Percentiles rank a stretch among this genome's conserved stretches.
Evolutionary conservation across 352 stramenopile species (phyloP).

Genomic region (Phytophthora megakarya): DNA sequence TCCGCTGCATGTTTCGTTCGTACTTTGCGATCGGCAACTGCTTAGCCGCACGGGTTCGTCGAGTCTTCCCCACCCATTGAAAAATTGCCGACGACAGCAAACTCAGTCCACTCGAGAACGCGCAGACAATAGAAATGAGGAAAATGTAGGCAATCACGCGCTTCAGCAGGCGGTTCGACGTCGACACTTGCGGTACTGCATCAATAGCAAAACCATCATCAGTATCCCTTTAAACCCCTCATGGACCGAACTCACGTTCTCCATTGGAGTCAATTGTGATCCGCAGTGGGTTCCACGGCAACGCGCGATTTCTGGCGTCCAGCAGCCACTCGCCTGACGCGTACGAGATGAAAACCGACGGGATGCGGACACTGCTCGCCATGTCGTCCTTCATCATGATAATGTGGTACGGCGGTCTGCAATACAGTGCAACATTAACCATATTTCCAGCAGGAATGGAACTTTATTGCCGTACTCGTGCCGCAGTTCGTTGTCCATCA

Average conservation of each 20-base stretch:
- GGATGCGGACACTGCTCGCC: constrained; percentile 62
- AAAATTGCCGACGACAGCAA: constrained; percentile 73
- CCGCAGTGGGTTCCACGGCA: constrained; percentile 60
- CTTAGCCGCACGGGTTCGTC: constrained; percentile 57
- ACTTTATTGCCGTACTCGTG: constrained; percentile 49
- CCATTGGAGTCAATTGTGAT: constrained; percentile 63
- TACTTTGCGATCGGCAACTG: constrained; percentile 66
- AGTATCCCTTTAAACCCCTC: neutral
- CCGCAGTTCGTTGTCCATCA: constrained; percentile 73
- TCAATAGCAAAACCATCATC: constrained; percentile 9
- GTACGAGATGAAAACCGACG: constrained; percentile 78
- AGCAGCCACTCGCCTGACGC: constrained; percentile 63
- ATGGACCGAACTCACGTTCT: constrained; percentile 49
- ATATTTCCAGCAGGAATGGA: too few species aligned
- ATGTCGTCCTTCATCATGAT: constrained; percentile 88
- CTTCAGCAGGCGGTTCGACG: constrained; percentile 67
- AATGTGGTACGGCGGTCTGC: constrained; percentile 74
- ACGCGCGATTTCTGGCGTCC: constrained; percentile 35
- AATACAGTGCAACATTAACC: neutral
- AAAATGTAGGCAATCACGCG: constrained; percentile 77
- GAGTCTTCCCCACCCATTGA: constrained; percentile 59
- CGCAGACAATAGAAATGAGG: constrained; percentile 77
- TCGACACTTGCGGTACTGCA: constrained; percentile 57
- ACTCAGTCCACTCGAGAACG: constrained; percentile 76
- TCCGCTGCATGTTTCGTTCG: constrained; percentile 51